Base-by-base conservation (phyloP, 192 early-diverging fungal species). In the Coemansia aciculifera region DNA sequence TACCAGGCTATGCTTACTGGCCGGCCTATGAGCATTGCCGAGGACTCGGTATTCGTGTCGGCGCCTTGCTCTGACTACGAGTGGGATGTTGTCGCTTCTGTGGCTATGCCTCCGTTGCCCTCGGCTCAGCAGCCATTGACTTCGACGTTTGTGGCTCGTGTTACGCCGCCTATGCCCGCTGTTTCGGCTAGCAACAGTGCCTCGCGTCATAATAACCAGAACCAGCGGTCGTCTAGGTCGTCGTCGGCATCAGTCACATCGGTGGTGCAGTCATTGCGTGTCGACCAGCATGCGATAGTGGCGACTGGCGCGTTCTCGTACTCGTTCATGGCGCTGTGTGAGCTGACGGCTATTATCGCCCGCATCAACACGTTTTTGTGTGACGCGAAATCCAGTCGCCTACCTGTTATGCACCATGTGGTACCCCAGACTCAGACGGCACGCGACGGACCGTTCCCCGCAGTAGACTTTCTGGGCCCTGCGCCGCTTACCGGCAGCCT, bases 241-340 rank as follows among this genome's bases (percentile, higher is more conserved):
- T 69, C 80, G 4, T 72, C 75, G 0, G 75, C 61, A 2, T 75
- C 79, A 31, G 59, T 64, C 1, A 6, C 71, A 24, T 73, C 80
- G 34, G 38, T 71, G 15, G 56, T 59, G 17, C 67, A 66, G 36
- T 64, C 74, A 15, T 19, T 74, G 59, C 65, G 69, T 6, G 71
- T 77, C 21, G 72, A 72, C 59, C 71, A 67, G 59, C 49, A 67
- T 52, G 63, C 49, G 23, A 77, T 83, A 8, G 80, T 83, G n/a
- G 80, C 80, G 12, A 83, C 80, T 0, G 80, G 80, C 27, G 75
- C 80, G 0, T 83, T 83, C 46, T 83, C 80, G 38, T 74, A 74
- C 63, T 83, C 80, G 63, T 83, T 83, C n/a, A 83, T 83, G 80
- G 68, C 75, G 59, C 75, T 83, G 57, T 77, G 80, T 66, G 80